Evolutionary conservation across 1,284 basidiomycete genomes (phyloP).

Genomic region (Apiotrichum mycotoxinovorans): DNA sequence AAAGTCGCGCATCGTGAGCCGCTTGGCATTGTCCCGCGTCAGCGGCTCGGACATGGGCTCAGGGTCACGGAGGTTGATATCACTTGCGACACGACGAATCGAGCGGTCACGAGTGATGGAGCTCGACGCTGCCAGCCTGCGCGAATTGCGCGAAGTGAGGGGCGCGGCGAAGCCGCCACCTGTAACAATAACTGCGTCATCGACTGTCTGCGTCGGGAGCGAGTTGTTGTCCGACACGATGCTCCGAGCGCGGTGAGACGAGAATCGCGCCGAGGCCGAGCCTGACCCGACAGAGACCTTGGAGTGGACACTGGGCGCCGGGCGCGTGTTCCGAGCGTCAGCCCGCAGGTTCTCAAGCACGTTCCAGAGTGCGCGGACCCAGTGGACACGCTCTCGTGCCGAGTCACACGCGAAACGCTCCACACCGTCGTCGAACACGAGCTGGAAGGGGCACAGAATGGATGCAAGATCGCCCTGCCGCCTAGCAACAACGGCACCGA

Average conservation of each 20-base stretch:
- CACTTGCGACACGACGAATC: constrained; percentile 45
- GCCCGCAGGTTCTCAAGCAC: constrained; percentile 45
- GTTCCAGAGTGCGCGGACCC: constrained; percentile 82
- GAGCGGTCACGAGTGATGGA: constrained; percentile 26
- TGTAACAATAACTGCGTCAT: constrained; percentile 44
- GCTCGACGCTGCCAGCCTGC: constrained; percentile 38
- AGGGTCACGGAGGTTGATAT: constrained; percentile 34
- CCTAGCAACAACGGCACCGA: constrained; percentile 73
- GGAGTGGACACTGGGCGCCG: constrained; percentile 22
- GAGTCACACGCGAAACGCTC: constrained; percentile 79
- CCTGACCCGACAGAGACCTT: constrained; percentile 28
- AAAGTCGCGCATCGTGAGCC: constrained; percentile 34
- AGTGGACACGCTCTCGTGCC: constrained; percentile 72
- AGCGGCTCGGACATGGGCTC: constrained; percentile 20
- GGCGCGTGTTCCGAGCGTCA: constrained; percentile 4
- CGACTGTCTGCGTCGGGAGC: constrained; percentile 20
- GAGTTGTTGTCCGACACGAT: not conserved
- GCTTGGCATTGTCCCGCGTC: constrained; percentile 16
- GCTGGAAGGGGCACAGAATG: constrained; percentile 76
- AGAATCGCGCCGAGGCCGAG: constrained; percentile 39
- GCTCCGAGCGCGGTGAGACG: not conserved
- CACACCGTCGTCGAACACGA: constrained; percentile 78
- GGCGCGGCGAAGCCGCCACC: constrained; percentile 39
- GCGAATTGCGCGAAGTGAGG: constrained; percentile 37
- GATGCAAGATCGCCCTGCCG: constrained; percentile 62